A percentile compares a stretch with the other conserved stretches of the same genome.
Conservation (phyloP, 441 rosid species). For the Populus tomentosa region DNA sequence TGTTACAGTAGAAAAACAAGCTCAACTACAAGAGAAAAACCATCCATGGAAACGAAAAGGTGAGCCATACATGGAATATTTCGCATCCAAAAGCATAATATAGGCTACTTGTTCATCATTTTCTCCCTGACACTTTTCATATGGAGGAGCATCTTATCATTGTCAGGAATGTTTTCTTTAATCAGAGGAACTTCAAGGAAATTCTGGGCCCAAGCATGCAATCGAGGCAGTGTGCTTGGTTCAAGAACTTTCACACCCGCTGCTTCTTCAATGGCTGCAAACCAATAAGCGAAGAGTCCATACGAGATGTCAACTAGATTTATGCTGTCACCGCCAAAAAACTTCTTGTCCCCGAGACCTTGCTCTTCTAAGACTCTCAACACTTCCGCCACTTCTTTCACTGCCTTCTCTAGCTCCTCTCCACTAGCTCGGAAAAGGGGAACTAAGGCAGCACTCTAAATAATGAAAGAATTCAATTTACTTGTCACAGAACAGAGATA, state of each 20-base stretch:
- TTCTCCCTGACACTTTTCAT: no score
- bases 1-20: no score
- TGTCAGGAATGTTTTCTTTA: conserved; percentile 15
- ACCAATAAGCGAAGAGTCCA: conserved; percentile 6
- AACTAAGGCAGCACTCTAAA: neutral
- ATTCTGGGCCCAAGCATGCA: conserved; percentile 12
- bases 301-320: conserved; percentile 11
- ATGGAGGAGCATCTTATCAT: neutral
- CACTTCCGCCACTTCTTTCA: neutral
- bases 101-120: no score
- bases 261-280: conserved; percentile 8
- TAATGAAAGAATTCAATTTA: neutral
- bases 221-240: conserved; percentile 10
- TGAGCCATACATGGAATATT: no score
- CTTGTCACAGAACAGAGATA: no score
- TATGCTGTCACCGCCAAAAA: no score
- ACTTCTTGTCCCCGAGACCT: conserved; percentile 16
- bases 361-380: conserved; percentile 18
- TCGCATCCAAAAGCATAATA: no score
- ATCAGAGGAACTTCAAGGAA: conserved; percentile 13
- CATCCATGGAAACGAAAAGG: no score
- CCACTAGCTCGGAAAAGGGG: neutral
- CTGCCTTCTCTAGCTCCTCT: conserved; percentile 14
- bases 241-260: conserved; percentile 7
- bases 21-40: no score